These are phyloP conservation scores for Tanacetum coccineum DNA, from an alignment of 129 eudicot genomes.

Conservation along the genomic window DNA sequence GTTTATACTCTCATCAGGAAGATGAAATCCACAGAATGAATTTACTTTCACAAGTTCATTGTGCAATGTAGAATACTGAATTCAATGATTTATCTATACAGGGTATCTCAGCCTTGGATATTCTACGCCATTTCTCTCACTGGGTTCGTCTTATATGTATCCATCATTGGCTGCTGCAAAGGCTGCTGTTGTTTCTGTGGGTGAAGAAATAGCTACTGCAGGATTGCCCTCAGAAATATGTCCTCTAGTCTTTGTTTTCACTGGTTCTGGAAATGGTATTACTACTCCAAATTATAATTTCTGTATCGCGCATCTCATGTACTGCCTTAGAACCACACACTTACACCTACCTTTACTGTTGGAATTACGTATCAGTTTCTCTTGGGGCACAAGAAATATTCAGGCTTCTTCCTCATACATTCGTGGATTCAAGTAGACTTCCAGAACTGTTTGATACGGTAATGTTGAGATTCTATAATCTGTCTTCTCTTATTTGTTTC, in stretches of 20 bases:
- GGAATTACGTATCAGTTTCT: constrained; percentile 47
- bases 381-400: constrained; percentile 92
- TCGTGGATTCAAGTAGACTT: constrained; percentile 70
- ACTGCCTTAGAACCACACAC: constrained; percentile 8
- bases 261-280: constrained; percentile 96
- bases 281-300: neutral
- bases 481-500: constrained; percentile 10
- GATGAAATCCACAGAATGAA: neutral
- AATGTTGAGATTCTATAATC: constrained; percentile 24
- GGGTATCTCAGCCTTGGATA: constrained; percentile 93
- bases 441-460: constrained; percentile 76
- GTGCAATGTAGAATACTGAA: neutral
- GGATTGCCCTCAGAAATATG: constrained; percentile 83
- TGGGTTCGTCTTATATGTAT: constrained; percentile 96
- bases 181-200: constrained; percentile 94
- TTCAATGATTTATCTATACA: constrained; percentile 25
- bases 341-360: neutral
- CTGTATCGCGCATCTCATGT: neutral
- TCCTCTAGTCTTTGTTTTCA: constrained; percentile 88
- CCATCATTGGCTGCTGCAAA: constrained; percentile 92
- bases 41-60: neutral
- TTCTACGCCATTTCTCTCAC: constrained; percentile 89
- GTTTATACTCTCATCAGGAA: neutral
- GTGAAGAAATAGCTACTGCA: constrained; percentile 83
- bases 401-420: constrained; percentile 97